A percentile compares a stretch with the other conserved stretches of the same genome.
Conservation (phyloP, 306 rosid species). For the Astragalus membranaceus region DNA sequence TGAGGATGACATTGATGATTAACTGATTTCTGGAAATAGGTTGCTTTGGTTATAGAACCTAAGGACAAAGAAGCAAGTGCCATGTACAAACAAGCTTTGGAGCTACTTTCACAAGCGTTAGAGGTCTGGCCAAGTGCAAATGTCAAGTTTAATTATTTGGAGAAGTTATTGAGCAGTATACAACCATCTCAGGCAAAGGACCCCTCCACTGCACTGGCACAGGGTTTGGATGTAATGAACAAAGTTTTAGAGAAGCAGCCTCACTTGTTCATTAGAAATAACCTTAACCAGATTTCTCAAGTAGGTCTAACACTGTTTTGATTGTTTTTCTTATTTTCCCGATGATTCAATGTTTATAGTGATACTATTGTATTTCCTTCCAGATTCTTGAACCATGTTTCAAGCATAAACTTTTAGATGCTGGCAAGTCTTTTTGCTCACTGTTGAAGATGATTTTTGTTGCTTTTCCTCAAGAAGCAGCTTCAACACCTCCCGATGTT, state of each 20-base stretch:
- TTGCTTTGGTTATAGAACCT: slow-evolving; percentile 96
- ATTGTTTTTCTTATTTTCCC: neutral
- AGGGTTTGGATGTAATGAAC: slow-evolving; percentile 99
- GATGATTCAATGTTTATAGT: neutral
- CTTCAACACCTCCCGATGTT: slow-evolving; percentile 72
- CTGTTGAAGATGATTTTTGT: slow-evolving; percentile 90
- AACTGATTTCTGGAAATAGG: slow-evolving; percentile 45
- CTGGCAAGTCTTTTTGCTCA: slow-evolving; percentile 92
- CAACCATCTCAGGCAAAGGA: slow-evolving; percentile 98
- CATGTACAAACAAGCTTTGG: slow-evolving; percentile 96
- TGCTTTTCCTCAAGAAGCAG: slow-evolving; percentile 88
- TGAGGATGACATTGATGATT: slow-evolving; percentile 1
- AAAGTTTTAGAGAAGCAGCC: slow-evolving; percentile 98
- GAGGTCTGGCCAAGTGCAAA: slow-evolving; percentile 99
- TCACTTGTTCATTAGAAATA: slow-evolving; percentile 85
- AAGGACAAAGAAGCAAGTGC: slow-evolving; percentile 95
- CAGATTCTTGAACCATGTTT: slow-evolving; percentile 99
- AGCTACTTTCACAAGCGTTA: slow-evolving; percentile 90
- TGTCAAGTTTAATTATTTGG: slow-evolving; percentile 90
- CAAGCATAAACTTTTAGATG: slow-evolving; percentile 85
- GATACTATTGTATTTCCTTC: slow-evolving; percentile 17
- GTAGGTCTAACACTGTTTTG: slow-evolving; percentile 36
- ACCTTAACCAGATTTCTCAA: slow-evolving; percentile 93
- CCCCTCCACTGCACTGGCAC: slow-evolving; percentile 95
- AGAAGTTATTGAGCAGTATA: slow-evolving; percentile 91